Evolutionary conservation across 1,284 basidiomycete genomes (phyloP), one percentile per base, ranked within the genome.

Genomic region (Ceratobasidium sp.): DNA sequence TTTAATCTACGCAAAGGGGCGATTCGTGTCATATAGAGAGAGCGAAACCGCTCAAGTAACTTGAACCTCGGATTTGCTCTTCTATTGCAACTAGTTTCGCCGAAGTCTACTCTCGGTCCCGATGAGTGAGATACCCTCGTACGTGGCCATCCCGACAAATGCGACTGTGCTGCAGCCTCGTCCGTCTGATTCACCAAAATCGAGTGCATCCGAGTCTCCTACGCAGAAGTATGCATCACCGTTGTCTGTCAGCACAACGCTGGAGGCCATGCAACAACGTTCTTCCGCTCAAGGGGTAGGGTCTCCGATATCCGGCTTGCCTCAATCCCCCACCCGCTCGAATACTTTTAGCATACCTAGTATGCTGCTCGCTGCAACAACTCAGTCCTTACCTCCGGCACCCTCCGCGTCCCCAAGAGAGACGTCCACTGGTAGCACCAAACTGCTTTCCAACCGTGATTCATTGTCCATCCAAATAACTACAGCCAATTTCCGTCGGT

Each of bases 381-480:
- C 77, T 18, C 33, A 69, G 6, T 77, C 79, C 26, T 39, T 80
- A 26, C 79, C 79, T 2, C 39, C 60, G 12, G 63, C 69, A 12
- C 69, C 77, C 39, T 63, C 68, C 20, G 28, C 76, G 44, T 58
- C 76, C 23, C 33, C 79, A 42, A 56, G 46, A 42, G 51, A 77
- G 51, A 42, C 61, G 23, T 49, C 77, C 20, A 40, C 61, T 44
- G 44, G 66, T 46, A 49, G 58, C 10, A 39, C 69, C 26, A 55
- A 64, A 53, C 83, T 90, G 40, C 82, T 90, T 26, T 87, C 86
- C 49, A 88, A 87, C 7, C 85, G 87, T 12, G 93, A 94, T 80
- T 89, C 93, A 0, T 87, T 95, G 2, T 93, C 92, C 0, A 86
- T 95, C 4, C 92, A 90, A 0, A 92, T 91, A 46, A 92, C 91